Conservation (phyloP, 164 flowering plant genomes). For the Annona squamosa region DNA sequence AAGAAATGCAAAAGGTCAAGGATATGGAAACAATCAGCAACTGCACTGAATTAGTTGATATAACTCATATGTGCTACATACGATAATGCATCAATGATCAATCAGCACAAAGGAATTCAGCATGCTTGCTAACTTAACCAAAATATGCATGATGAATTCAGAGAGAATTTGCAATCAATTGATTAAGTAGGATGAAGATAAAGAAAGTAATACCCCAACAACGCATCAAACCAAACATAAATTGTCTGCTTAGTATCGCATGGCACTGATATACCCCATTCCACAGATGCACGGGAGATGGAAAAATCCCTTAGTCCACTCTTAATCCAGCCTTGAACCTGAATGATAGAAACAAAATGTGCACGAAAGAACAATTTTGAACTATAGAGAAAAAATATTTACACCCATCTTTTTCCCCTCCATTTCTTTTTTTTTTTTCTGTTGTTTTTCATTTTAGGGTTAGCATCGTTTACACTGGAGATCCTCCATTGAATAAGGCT, state of each 20-base stretch:
- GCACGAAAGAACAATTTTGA: too few species aligned
- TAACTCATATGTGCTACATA: background rate
- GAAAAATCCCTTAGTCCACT: conserved; percentile 90
- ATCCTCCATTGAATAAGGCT: too few species aligned
- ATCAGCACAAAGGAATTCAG: too few species aligned
- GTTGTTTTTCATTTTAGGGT: too few species aligned
- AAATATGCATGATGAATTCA: background rate
- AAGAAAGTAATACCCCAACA: conserved; percentile 63
- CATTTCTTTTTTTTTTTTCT: too few species aligned
- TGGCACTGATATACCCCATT: conserved; percentile 96
- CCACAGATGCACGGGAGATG: conserved; percentile 86
- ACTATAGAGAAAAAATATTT: too few species aligned
- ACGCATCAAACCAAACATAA: conserved; percentile 98
- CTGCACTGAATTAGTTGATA: too few species aligned
- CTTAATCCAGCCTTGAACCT: conserved; percentile 93
- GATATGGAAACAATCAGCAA: background rate
- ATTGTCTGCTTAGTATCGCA: conserved; percentile 79
- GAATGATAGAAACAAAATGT: conserved; percentile 9
- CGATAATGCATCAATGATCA: too few species aligned
- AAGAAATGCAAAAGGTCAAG: background rate
- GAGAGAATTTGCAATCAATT: background rate
- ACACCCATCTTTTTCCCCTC: too few species aligned
- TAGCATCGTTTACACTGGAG: too few species aligned
- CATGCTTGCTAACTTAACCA: background rate
- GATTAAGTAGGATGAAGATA: background rate